These are phyloP conservation scores for Astragalus glycyphyllos DNA, from an alignment of 306 rosid species.

Conservation along the genomic window DNA sequence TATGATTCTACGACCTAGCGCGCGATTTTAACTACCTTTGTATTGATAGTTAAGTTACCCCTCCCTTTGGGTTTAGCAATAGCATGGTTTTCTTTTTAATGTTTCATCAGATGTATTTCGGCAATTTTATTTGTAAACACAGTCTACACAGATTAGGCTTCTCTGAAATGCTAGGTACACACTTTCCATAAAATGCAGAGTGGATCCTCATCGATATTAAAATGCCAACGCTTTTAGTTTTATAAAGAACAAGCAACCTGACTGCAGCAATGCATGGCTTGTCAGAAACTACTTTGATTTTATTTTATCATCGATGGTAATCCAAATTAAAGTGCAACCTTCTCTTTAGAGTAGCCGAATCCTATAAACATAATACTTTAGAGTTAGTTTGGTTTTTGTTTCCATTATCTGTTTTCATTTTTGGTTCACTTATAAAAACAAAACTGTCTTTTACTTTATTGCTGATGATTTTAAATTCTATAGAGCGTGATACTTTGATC, in stretches of 20 bases:
- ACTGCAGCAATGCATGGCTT: conserved; percentile 4
- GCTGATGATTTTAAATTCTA: neutral
- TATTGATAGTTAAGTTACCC: neutral
- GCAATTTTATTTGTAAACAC: conserved; percentile 4
- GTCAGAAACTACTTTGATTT: conserved; percentile 9
- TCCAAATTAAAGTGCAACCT: conserved; percentile 9
- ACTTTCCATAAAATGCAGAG: neutral
- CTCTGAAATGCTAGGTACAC: conserved; percentile 1
- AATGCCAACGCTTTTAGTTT: conserved; percentile 15
- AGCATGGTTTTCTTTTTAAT: neutral
- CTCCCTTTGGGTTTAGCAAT: neutral
- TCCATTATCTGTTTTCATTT: neutral
- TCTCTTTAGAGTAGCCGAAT: conserved; percentile 25
- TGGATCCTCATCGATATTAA: conserved; percentile 21
- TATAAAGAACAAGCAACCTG: conserved; percentile 11
- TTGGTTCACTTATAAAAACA: neutral
- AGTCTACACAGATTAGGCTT: conserved; percentile 20
- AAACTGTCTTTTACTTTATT: neutral
- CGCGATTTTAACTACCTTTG: neutral
- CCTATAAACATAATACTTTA: neutral
- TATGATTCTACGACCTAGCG: no score
- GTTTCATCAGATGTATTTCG: conserved; percentile 6
- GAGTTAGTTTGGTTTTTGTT: neutral
- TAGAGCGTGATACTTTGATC: conserved; percentile 23
- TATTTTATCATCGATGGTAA: conserved; percentile 26